A percentile compares a stretch with the other conserved stretches of the same genome.
Conservation (phyloP, 2,329 filamentous ascomycete species). For the Aspergillus proliferans region DNA sequence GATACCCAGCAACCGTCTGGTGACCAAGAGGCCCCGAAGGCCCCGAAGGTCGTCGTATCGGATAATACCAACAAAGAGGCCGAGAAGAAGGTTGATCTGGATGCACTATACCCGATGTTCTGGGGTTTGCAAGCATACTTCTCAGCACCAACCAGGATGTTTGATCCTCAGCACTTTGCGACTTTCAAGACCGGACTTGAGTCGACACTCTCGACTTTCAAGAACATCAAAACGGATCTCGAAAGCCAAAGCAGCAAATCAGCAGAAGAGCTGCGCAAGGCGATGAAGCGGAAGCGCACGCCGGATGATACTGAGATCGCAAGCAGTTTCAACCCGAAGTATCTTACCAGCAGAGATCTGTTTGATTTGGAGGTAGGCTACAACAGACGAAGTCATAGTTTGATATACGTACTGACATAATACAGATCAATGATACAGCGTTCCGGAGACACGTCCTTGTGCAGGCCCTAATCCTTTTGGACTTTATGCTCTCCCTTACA, state of each 20-base stretch:
- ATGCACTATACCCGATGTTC: slow-evolving; percentile 80
- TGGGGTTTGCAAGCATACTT: slow-evolving; percentile 92
- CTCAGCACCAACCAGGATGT: slow-evolving; percentile 79
- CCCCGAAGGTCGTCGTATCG: slow-evolving; percentile 24
- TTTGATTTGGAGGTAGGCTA: slow-evolving; percentile 80
- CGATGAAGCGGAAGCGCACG: slow-evolving; percentile 64
- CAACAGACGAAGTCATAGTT: not conserved
- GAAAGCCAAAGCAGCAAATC: slow-evolving; percentile 59
- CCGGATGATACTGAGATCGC: slow-evolving; percentile 57
- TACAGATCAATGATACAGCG: slow-evolving; percentile 80
- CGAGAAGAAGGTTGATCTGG: slow-evolving; percentile 54
- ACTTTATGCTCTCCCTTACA: slow-evolving; percentile 89
- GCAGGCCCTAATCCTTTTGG: slow-evolving; percentile 87
- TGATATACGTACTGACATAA: slow-evolving; percentile 15
- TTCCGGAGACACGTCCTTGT: slow-evolving; percentile 93
- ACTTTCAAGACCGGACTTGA: slow-evolving; percentile 59
- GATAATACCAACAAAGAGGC: slow-evolving; percentile 11
- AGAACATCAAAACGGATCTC: slow-evolving; percentile 59
- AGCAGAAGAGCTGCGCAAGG: slow-evolving; percentile 58
- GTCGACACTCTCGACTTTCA: slow-evolving; percentile 67
- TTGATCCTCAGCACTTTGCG: slow-evolving; percentile 62
- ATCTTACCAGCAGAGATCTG: slow-evolving; percentile 91
- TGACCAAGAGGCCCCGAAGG: slow-evolving; percentile 11
- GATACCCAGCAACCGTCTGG: slow-evolving; percentile 12
- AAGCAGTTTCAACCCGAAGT: slow-evolving; percentile 90